phyloP scores from a whole-genome alignment of 352 stramenopile species.

The Phytophthora litchii region DNA sequence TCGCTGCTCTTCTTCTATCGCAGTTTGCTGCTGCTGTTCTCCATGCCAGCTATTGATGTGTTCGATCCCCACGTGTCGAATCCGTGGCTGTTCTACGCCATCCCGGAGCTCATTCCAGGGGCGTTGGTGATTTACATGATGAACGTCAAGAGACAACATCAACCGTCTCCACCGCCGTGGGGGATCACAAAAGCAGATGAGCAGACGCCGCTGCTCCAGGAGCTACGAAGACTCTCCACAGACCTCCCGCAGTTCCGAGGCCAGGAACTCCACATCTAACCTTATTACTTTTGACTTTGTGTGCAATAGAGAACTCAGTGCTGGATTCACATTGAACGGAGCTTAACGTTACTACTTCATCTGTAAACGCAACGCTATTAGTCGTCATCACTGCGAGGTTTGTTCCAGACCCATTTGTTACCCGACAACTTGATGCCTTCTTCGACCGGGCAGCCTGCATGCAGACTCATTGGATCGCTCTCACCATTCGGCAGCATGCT shows the following conservation, averaged over 20 bases:
- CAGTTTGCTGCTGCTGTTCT: slow-evolving; percentile 66
- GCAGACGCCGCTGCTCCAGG: slow-evolving; percentile 56
- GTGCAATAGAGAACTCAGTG: slow-evolving; percentile 22
- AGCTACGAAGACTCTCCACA: slow-evolving; percentile 33
- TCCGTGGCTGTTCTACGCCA: slow-evolving; percentile 78
- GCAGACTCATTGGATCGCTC: slow-evolving; percentile 65
- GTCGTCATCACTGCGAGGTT: slow-evolving; percentile 37
- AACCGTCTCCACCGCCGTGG: slow-evolving; percentile 15
- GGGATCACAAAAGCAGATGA: slow-evolving; percentile 43
- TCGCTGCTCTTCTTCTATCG: slow-evolving; percentile 67
- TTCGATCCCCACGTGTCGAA: slow-evolving; percentile 77
- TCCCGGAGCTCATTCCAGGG: slow-evolving; percentile 74
- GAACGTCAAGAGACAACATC: slow-evolving; percentile 61
- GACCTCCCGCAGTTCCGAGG: slow-evolving; percentile 62
- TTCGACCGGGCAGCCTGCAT: slow-evolving; percentile 72
- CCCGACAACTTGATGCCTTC: slow-evolving; percentile 78
- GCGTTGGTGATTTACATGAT: slow-evolving; percentile 82
- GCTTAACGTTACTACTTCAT: not conserved
- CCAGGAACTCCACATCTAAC: slow-evolving; percentile 66
- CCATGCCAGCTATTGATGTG: slow-evolving; percentile 69
- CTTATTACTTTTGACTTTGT: slow-evolving; percentile 26
- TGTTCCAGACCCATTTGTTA: slow-evolving; percentile 91
- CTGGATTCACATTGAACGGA: not conserved
- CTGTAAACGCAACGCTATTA: not conserved
- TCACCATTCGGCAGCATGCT: slow-evolving; percentile 77